Evolutionary conservation across 1,284 basidiomycete species (phyloP).

Genomic region (Ustilago loliicola): DNA sequence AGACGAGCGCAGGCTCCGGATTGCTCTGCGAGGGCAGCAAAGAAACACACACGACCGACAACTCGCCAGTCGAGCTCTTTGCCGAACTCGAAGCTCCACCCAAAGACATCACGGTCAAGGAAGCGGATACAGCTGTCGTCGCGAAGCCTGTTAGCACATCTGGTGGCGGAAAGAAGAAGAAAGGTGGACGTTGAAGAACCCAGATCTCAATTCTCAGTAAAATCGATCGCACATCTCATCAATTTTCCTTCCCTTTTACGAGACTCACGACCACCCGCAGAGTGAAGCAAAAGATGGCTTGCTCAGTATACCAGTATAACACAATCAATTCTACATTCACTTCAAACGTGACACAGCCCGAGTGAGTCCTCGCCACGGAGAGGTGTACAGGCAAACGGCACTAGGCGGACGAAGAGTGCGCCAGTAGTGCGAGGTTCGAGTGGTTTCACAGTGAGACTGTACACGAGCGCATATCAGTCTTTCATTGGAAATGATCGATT

Average conservation of each 20-base stretch:
- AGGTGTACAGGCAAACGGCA: too few species aligned
- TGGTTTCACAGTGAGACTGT: too few species aligned
- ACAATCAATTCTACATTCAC: too few species aligned
- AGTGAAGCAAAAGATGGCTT: neutral
- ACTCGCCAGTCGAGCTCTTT: neutral
- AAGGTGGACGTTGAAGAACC: conserved; percentile 27
- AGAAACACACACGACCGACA: conserved; percentile 28
- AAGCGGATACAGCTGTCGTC: neutral
- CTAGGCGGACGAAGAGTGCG: too few species aligned
- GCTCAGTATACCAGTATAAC: neutral
- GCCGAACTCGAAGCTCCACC: conserved; percentile 6
- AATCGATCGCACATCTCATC: neutral
- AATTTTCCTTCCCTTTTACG: neutral
- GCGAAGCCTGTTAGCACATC: conserved; percentile 23
- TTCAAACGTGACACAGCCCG: too few species aligned
- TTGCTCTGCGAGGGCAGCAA: conserved; percentile 42
- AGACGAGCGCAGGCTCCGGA: conserved; percentile 28
- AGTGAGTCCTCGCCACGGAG: too few species aligned
- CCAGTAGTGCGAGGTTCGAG: too few species aligned
- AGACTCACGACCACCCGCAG: neutral
- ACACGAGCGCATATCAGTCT: too few species aligned
- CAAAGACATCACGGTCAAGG: neutral
- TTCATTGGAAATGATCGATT: too few species aligned
- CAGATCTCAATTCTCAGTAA: neutral
- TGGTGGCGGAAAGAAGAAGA: conserved; percentile 41